These are phyloP conservation scores for Beauveria scarabaeidicola DNA, from an alignment of 2,329 filamentous ascomycete genomes.

Conservation along the genomic window DNA sequence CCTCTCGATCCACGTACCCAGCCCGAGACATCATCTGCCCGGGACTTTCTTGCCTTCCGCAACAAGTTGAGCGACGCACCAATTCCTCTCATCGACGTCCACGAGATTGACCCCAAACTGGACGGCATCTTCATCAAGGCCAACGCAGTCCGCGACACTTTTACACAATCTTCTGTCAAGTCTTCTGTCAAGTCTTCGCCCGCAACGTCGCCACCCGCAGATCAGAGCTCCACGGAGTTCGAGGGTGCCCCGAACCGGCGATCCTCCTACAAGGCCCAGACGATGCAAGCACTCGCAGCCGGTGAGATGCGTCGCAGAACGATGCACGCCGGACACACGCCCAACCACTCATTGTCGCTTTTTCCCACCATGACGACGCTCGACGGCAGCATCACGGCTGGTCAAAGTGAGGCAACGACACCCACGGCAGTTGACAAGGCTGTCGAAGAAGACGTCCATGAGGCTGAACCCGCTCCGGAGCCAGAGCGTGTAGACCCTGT, in stretches of 20 bases:
- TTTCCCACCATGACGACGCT: conserved; percentile 37
- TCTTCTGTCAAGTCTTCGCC: conserved; percentile 21
- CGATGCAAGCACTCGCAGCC: conserved; percentile 37
- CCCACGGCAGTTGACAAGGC: conserved; percentile 17
- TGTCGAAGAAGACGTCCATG: background rate
- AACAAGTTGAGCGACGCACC: conserved; percentile 24
- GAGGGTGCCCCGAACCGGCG: conserved; percentile 16
- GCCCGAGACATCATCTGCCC: conserved; percentile 25
- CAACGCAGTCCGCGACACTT: conserved; percentile 44
- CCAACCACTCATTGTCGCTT: conserved; percentile 49
- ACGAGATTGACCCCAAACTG: conserved; percentile 48
- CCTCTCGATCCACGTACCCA: conserved; percentile 39
- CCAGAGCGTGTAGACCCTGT: background rate
- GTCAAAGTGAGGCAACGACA: conserved; percentile 22
- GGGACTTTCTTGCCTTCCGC: conserved; percentile 28
- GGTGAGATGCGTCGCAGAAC: conserved; percentile 44
- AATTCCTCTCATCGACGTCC: conserved; percentile 46
- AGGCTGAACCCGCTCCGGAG: background rate
- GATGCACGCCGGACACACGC: conserved; percentile 56
- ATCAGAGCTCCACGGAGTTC: conserved; percentile 10
- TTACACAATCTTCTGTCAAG: conserved; percentile 30
- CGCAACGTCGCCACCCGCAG: conserved; percentile 20
- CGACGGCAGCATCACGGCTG: conserved; percentile 21
- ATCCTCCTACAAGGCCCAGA: conserved; percentile 31
- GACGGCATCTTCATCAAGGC: conserved; percentile 51